Evolutionary conservation across 371 early-diverging fungal species (phyloP), one percentile per base, ranked within the genome.

Genomic region (Rozella allomycis): DNA sequence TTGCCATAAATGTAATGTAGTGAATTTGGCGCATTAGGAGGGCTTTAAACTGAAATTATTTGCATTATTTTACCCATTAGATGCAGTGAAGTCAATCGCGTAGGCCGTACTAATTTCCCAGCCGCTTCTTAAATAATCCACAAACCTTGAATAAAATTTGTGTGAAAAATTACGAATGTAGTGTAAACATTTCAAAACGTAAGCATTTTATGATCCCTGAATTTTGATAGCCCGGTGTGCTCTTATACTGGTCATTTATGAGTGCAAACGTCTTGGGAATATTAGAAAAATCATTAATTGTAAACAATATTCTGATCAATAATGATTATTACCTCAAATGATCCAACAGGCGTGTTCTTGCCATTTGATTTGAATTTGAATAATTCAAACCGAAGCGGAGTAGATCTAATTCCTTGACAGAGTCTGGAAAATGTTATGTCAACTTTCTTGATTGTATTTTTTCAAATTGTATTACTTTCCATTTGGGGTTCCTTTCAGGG

Each of bases 41-140:
- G n/a, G n/a, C n/a, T n/a, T n/a, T n/a, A n/a, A n/a, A n/a, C n/a
- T n/a, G n/a, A n/a, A n/a, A n/a, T n/a, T n/a, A n/a, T n/a, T n/a
- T n/a, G n/a, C n/a, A n/a, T n/a, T n/a, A n/a, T n/a, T n/a, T n/a
- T 54, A 46, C 1, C 58, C 61, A 33, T 66, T 66, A 7, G 54
- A 53, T 32, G 43, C 50, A 1, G 67, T 66, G 31, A 63, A 66
- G 30, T 66, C 67, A 20, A 66, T 53, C 9, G 59, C 64, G 12
- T 57, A 53, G 0, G 51, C 42, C 8, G 63, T 29, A 18, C 45
- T 49, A 23, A 62, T 45, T 16, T 52, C 44, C 1, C 50, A 37
- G 4, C 62, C 62, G 6, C 54, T 51, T 0, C 48, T 52, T 19
- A 65, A 37, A 35, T 61, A 61, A 31, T 65, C 66, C 23, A 65